A percentile compares a stretch with the other conserved stretches of the same genome.
These are phyloP conservation scores for Sedum album DNA, from an alignment of 164 flowering plant species.

Conservation along the genomic window DNA sequence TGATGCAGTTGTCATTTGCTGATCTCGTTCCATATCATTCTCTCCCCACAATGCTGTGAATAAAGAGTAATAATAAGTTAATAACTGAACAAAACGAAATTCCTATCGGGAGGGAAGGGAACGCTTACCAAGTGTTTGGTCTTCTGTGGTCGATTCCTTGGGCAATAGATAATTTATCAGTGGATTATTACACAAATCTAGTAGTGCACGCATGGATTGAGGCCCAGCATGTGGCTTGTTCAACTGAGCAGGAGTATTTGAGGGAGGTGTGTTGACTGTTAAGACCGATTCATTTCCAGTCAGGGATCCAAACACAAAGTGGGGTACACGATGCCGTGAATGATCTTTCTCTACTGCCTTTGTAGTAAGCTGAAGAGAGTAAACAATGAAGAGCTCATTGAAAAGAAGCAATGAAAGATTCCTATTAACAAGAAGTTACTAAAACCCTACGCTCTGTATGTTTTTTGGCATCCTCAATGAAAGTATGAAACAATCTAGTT, in stretches of 20 bases:
- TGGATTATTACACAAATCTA: conserved; percentile 22
- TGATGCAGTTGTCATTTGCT: conserved; percentile 13
- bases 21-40: conserved; percentile 23
- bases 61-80: not conserved
- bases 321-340: conserved; percentile 46
- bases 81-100: not conserved
- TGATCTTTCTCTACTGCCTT: conserved; percentile 69
- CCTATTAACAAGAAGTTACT: no score
- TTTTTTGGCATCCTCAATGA: not conserved
- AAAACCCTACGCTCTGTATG: no score
- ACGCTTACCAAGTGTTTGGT: conserved; percentile 26
- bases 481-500: not conserved
- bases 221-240: conserved; percentile 36
- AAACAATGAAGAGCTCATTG: not conserved
- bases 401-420: no score
- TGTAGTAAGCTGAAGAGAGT: conserved; percentile 44
- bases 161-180: conserved; percentile 16
- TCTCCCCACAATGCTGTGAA: conserved; percentile 41
- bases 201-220: conserved; percentile 28
- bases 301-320: conserved; percentile 62
- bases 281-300: conserved; percentile 41
- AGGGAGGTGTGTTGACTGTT: conserved; percentile 37
- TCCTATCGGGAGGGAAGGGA: not conserved
- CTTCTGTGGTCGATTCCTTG: conserved; percentile 15
- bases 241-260: conserved; percentile 30